Evolutionary conservation across 1,284 basidiomycete species (phyloP).

Genomic region (Ceratobasidium sp.): DNA sequence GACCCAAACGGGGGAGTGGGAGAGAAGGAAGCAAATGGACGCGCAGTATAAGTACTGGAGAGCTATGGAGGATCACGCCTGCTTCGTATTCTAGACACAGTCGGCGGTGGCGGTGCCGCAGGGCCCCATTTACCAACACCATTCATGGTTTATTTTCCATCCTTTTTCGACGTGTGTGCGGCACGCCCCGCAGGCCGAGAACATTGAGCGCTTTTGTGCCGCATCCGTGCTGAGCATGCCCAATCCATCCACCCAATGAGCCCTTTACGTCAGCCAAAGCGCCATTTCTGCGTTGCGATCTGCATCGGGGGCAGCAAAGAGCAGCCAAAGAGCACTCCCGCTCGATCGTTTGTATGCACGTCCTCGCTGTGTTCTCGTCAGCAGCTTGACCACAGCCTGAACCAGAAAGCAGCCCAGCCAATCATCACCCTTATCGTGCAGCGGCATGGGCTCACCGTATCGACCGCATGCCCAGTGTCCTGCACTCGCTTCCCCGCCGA

Average conservation of each 20-base stretch:
- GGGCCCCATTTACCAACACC: slow-evolving; percentile 14
- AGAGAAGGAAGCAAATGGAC: slow-evolving; percentile 20
- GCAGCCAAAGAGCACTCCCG: too few relatives aligned
- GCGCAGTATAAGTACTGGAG: neutral
- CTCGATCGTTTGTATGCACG: too few relatives aligned
- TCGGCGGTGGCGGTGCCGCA: slow-evolving; percentile 15
- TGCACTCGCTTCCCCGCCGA: neutral
- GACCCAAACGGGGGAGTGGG: neutral
- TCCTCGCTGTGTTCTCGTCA: slow-evolving; percentile 22
- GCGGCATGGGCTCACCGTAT: slow-evolving; percentile 17
- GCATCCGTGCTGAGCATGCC: neutral
- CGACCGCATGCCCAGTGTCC: slow-evolving; percentile 20
- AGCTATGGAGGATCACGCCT: neutral
- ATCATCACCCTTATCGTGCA: too few relatives aligned
- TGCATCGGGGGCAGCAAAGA: neutral
- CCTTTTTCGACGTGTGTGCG: slow-evolving; percentile 6
- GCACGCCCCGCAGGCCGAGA: slow-evolving; percentile 29
- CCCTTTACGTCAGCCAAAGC: slow-evolving; percentile 9
- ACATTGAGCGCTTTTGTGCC: slow-evolving; percentile 8
- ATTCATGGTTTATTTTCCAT: slow-evolving; percentile 1
- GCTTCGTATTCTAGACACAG: slow-evolving; percentile 11
- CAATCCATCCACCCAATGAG: neutral
- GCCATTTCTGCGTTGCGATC: neutral
- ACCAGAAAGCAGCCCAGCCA: too few relatives aligned
- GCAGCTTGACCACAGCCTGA: too few relatives aligned